Evolutionary conservation across 805 yeast genomes (phyloP).

Genomic region (Monosporozyma aquatica): DNA sequence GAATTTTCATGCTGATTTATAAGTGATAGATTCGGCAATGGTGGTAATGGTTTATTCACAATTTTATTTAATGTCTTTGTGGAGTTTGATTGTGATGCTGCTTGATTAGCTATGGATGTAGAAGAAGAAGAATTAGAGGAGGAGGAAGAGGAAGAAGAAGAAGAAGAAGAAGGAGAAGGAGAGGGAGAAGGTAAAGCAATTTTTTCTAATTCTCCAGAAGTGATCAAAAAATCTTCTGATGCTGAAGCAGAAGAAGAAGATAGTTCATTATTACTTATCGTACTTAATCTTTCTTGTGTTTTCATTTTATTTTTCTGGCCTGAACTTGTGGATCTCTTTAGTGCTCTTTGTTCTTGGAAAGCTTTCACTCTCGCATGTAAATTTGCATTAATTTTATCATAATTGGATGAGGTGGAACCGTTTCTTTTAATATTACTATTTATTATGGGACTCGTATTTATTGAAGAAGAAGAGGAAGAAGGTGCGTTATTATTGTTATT

Average conservation of each 20-base stretch:
- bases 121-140: not conserved
- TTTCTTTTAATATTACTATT: conserved; percentile 9
- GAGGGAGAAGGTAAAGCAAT: not conserved
- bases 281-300: not conserved
- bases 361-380: conserved; percentile 82
- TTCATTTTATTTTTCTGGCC: conserved; percentile 18
- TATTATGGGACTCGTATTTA: conserved; percentile 1
- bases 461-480: not conserved
- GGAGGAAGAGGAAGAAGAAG: not conserved
- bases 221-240: too few relatives aligned
- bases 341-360: conserved; percentile 72
- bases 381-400: conserved; percentile 49
- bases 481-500: not conserved
- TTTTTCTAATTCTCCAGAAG: not conserved
- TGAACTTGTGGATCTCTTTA: conserved; percentile 31
- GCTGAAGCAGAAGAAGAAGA: too few relatives aligned
- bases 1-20: not conserved
- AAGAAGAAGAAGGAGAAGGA: not conserved
- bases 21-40: conserved; percentile 25
- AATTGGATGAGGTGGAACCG: conserved; percentile 25
- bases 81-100: too few relatives aligned
- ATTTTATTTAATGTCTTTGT: conserved; percentile 22
- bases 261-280: not conserved
- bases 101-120: too few relatives aligned
- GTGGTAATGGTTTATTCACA: conserved; percentile 36